Evolutionary conservation across 495 filamentous ascomycete species (phyloP).

Genomic region (Niebla homalea): DNA sequence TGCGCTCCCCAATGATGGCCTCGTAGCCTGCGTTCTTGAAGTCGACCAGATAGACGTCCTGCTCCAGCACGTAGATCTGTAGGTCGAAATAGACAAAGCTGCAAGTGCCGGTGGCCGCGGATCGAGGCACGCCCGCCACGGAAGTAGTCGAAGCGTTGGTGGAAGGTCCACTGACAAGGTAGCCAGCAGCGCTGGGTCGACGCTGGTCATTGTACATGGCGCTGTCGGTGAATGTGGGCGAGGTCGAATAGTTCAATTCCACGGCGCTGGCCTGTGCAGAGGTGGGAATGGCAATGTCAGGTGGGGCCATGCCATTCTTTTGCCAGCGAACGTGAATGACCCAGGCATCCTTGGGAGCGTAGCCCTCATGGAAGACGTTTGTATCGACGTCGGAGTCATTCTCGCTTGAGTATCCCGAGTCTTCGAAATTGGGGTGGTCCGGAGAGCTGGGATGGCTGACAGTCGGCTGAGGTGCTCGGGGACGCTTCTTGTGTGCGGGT

Average conservation of each 20-base stretch:
- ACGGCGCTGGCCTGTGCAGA: conserved; percentile 45
- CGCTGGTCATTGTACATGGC: too few relatives aligned
- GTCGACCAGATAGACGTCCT: conserved; percentile 87
- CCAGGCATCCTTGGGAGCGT: conserved; percentile 87
- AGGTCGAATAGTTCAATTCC: conserved; percentile 26
- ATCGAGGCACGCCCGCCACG: conserved; percentile 23
- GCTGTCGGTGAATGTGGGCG: too few relatives aligned
- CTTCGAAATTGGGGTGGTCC: conserved; percentile 15
- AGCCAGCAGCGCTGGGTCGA: too few relatives aligned
- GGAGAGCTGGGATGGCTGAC: conserved; percentile 14
- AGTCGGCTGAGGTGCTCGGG: not conserved
- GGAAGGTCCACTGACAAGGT: too few relatives aligned
- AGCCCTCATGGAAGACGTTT: conserved; percentile 39
- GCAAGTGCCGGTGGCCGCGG: conserved; percentile 23
- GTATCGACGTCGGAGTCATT: conserved; percentile 14
- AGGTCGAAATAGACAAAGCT: conserved; percentile 80
- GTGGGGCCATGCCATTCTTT: conserved; percentile 55
- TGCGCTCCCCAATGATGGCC: conserved; percentile 44
- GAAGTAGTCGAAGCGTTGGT: conserved; percentile 28
- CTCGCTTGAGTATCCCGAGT: conserved; percentile 17
- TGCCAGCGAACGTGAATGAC: conserved; percentile 80
- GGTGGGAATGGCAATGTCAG: conserved; percentile 35
- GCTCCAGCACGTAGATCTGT: conserved; percentile 91
- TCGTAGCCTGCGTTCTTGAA: conserved; percentile 99
- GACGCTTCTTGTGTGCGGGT: not conserved